A percentile compares a stretch with the other conserved stretches of the same genome.
phyloP scores from a whole-genome alignment of 1,139 yeast species.

The Saccharomyces hybrid region DNA sequence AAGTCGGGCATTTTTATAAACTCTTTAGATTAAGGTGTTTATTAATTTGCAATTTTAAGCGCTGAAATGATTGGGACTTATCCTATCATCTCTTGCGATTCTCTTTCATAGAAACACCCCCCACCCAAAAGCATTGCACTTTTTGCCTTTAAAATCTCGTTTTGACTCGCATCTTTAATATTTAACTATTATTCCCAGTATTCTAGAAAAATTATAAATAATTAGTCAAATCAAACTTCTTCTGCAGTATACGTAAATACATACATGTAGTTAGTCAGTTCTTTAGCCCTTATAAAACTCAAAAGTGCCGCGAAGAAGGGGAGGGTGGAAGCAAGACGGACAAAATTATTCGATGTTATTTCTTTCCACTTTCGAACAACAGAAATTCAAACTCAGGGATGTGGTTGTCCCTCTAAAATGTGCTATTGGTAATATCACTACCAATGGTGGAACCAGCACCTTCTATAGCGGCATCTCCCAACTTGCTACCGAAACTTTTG shows the following conservation, averaged over 20 bases:
- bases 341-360: background rate
- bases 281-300: background rate
- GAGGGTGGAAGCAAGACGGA: too few species aligned
- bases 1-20: background rate
- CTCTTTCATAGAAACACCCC: too few species aligned
- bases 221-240: background rate
- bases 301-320: background rate
- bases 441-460: conserved; percentile 99
- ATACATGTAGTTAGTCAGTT: background rate
- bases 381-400: background rate
- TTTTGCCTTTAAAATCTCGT: too few species aligned
- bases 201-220: too few species aligned
- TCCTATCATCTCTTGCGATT: too few species aligned
- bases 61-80: too few species aligned
- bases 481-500: conserved; percentile 68
- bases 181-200: too few species aligned
- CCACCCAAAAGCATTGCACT: too few species aligned
- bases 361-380: background rate
- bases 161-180: too few species aligned
- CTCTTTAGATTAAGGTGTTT: background rate
- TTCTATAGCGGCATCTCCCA: conserved; percentile 90
- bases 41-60: background rate
- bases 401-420: conserved; percentile 47
- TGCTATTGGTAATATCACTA: conserved; percentile 75
- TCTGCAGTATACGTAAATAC: background rate